Evolutionary conservation across 495 filamentous ascomycete genomes (phyloP).

Genomic region (Penicillium psychrofluorescens): DNA sequence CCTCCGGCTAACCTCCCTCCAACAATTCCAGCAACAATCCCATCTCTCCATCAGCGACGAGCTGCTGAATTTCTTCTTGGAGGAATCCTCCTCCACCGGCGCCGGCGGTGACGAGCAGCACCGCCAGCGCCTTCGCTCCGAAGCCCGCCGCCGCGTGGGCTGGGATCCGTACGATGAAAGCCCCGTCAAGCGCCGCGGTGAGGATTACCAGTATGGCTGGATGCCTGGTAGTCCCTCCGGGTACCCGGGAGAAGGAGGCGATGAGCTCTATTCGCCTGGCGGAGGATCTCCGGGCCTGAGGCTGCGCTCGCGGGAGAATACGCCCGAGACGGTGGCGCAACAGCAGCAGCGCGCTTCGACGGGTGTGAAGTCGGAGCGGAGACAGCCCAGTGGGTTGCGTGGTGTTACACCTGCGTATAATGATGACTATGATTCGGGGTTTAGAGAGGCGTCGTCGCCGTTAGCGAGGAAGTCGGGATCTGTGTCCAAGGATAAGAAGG

Average conservation of each 20-base stretch:
- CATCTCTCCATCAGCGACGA: slow-evolving; percentile 95
- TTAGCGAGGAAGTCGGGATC: slow-evolving; percentile 17
- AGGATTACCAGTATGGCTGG: slow-evolving; percentile 49
- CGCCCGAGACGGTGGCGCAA: slow-evolving; percentile 28
- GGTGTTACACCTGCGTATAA: slow-evolving; percentile 19
- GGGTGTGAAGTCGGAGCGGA: slow-evolving; percentile 11
- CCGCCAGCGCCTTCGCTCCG: slow-evolving; percentile 60
- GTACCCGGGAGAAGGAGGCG: slow-evolving; percentile 19
- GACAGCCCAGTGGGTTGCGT: slow-evolving; percentile 15
- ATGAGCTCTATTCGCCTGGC: slow-evolving; percentile 24
- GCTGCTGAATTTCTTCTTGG: slow-evolving; percentile 87
- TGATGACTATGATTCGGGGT: slow-evolving; percentile 9
- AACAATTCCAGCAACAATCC: slow-evolving; percentile 91
- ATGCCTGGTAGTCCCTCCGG: slow-evolving; percentile 18
- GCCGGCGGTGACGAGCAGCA: slow-evolving; percentile 64
- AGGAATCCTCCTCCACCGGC: slow-evolving; percentile 67
- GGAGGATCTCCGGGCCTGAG: slow-evolving; percentile 22
- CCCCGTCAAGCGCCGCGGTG: slow-evolving; percentile 55
- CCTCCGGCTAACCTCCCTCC: slow-evolving; percentile 84
- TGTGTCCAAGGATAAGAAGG: slow-evolving; percentile 6
- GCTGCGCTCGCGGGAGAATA: slow-evolving; percentile 32
- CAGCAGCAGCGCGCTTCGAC: slow-evolving; percentile 12
- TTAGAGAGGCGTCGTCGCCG: slow-evolving; percentile 19
- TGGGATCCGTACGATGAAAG: slow-evolving; percentile 82
- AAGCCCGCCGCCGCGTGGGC: slow-evolving; percentile 72